Conservation (phyloP, 2,329 filamentous ascomycete species). For the Ceratocystis alfenasii region DNA sequence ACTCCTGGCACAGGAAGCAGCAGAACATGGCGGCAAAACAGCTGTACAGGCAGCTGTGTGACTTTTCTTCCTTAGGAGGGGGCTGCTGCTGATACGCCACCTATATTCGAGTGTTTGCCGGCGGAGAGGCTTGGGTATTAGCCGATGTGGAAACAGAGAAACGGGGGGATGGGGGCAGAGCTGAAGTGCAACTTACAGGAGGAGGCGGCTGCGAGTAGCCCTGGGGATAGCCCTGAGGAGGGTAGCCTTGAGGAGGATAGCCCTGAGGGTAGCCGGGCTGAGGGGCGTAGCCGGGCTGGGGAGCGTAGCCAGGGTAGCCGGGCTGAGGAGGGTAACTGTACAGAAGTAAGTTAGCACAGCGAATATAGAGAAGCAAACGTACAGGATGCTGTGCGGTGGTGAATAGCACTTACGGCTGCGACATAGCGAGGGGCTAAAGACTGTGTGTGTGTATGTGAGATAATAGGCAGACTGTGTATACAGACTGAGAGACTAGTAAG, state of each 20-base stretch:
- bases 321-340: slow-evolving; percentile 24
- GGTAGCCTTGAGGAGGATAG: slow-evolving; percentile 20
- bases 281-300: slow-evolving; percentile 25
- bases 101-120: slow-evolving; percentile 22
- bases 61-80: slow-evolving; percentile 32
- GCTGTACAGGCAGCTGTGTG: slow-evolving; percentile 33
- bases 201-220: slow-evolving; percentile 23
- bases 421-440: slow-evolving; percentile 7
- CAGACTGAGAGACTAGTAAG: neutral
- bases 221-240: slow-evolving; percentile 25
- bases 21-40: slow-evolving; percentile 36
- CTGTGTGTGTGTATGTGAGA: neutral
- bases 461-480: neutral
- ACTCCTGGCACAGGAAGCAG: slow-evolving; percentile 36
- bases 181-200: neutral
- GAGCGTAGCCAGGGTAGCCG: slow-evolving; percentile 23
- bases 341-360: slow-evolving; percentile 9
- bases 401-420: slow-evolving; percentile 15
- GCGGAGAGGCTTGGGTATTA: neutral
- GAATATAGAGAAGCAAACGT: neutral
- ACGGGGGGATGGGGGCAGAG: neutral
- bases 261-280: slow-evolving; percentile 24
- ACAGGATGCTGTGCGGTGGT: neutral
- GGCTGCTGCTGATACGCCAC: slow-evolving; percentile 30
- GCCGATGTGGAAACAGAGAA: neutral